Base-by-base conservation (phyloP, 1,284 basidiomycete species). In the Rhodotorula sp. region DNA sequence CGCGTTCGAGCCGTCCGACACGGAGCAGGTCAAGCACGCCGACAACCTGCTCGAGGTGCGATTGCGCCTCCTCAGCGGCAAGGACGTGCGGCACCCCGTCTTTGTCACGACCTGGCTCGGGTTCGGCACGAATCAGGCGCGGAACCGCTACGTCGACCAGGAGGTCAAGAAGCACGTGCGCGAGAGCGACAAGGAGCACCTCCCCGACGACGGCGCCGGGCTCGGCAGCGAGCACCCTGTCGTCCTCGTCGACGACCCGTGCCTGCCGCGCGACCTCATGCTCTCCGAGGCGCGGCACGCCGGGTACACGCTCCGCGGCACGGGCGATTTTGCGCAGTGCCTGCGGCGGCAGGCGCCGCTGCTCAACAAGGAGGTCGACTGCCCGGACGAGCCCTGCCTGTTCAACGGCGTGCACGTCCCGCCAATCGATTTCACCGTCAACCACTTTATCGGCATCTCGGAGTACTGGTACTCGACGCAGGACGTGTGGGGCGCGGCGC, bases 401-500 rank as follows among this genome's bases (percentile, higher is more conserved):
- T 98, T 99, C 86, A 91, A 95, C 79, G 97, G 96, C n/a, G 88
- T 97, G 1, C 89, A 93, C 67, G 95, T 96, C 8, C 94, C 81
- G 70, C 79, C 77, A 53, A 82, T 84, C 74, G 79, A 80, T 67
- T 80, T 80, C 27, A 77, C 78, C 42, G 83, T 83, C 68, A 84
- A 82, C 75, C 77, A 78, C 44, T 85, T 99, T 80, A 97, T 99
- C 76, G 97, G 97, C 7, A 90, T 99, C 48, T 96, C 93, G 17
- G 97, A 99, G 82, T 99, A 99, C 81, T 99, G 96, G 95, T 99
- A 97, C 83, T 97, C 95, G 44, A 92, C 94, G 10, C 93, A 98
- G 78, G 93, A 98, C 80, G 90, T 98, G 54, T 94, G 98, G 77
- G 91, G 91, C 5, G 67, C 75, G 23, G 59, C 71, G 34, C 86